Base-by-base conservation (phyloP, 1,139 yeast genomes). In the Magnusiomyces ingens region DNA sequence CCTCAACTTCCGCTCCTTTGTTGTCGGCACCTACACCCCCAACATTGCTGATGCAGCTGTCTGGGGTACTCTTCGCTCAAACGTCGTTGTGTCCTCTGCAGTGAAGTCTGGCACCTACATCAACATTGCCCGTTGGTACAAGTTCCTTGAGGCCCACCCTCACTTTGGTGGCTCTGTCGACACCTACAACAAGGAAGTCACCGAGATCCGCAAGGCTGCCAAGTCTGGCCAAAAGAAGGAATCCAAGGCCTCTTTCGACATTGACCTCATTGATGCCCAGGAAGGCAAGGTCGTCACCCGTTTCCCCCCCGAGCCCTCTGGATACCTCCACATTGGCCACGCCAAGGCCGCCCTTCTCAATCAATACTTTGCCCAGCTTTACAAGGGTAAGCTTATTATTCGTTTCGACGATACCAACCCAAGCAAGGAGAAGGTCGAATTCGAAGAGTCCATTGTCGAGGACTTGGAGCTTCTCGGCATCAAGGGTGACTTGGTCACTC, bases 291-390 rank as follows among this genome's bases (percentile, higher is more conserved):
- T 93, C 55, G 98, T 93, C 54, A 93, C 98, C 53, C 86, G 99
- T 67, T 93, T 93, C 75, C 99, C 99, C 37, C 99, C 99, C 5
- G 99, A 93, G 72, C 99, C 99, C 51, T 91, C 91, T 69, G 99
- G 99, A 55, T 93, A 82, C 66, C 78, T 93, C 66, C 99, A 93
- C 69, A 93, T 93, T 70, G 99, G 99, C 48, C 99, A 93, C 69
- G 86, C 96, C 49, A 94, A 94, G 74, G 99, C 99, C 51, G 93
- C 93, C 67, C 86, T 93, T 79, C 96, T 93, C 56, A 91, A 93
- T 70, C 93, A 93, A 69, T 98, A 98, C 15, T 93, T 78, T 67
- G 99, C 99, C 47, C 84, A 86, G 68, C 84, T 74, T 71, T 78
- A 90, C 68, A 78, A 80, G 56, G 99, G 99, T 59, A 77, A 81